A percentile compares a stretch with the other conserved stretches of the same genome.
phyloP scores from a whole-genome alignment of 768 basidiomycete species.

The Lactifluus rugatus region DNA sequence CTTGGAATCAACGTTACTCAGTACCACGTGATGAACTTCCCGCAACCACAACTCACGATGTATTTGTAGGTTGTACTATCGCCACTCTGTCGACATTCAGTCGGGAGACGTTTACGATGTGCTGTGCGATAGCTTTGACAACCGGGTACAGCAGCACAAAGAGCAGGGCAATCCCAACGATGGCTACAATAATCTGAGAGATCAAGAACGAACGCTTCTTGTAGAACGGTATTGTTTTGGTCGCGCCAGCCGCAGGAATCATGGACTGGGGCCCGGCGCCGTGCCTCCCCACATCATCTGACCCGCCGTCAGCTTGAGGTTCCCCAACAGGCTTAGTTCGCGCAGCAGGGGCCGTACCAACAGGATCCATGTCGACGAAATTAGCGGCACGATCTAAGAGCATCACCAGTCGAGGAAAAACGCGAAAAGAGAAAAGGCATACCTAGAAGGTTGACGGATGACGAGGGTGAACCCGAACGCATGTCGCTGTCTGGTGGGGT shows the following conservation, averaged over 20 bases:
- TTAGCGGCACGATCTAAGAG: neutral
- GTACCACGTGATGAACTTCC: neutral
- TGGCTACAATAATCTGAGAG: conserved; percentile 38
- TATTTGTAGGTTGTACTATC: conserved; percentile 46
- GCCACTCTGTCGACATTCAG: conserved; percentile 44
- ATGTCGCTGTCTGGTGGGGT: neutral
- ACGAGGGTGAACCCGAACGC: neutral
- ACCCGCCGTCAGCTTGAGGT: neutral
- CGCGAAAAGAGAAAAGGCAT: neutral
- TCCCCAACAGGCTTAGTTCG: neutral
- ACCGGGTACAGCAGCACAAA: conserved; percentile 65
- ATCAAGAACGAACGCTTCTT: conserved; percentile 58
- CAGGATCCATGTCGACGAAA: neutral
- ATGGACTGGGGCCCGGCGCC: neutral
- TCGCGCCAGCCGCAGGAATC: neutral
- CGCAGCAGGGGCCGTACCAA: neutral
- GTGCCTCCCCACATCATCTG: neutral
- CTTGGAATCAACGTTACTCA: conserved; percentile 25
- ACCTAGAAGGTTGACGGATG: neutral
- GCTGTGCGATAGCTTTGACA: conserved; percentile 53
- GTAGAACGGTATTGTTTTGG: conserved; percentile 38
- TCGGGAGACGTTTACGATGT: conserved; percentile 47
- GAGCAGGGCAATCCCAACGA: conserved; percentile 49
- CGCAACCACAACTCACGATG: conserved; percentile 34
- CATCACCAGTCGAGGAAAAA: neutral